Evolutionary conservation across 208 protist genomes (phyloP), one percentile per base, ranked within the genome.

Genomic region (Strigomonas culicis): DNA sequence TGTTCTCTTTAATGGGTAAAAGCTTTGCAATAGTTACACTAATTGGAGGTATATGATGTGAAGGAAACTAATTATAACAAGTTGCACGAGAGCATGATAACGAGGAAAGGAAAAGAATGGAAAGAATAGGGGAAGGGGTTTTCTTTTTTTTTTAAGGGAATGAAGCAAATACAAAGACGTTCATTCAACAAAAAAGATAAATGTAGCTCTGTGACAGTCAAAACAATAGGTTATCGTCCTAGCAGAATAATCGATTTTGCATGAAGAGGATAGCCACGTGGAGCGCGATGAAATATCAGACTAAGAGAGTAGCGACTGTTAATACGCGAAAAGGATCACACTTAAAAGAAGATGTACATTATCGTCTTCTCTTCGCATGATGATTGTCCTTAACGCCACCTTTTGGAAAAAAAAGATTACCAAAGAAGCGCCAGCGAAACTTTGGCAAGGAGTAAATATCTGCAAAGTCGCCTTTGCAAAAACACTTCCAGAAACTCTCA

Each of bases 391-490:
- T 28, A 21, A 11, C 31, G 3, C 31, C 21, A 13, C 21, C n/a
- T n/a, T 55, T 55, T 13, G 49, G 7, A 27, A 13, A 13, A 55
- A 55, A 55, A 7, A 55, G n/a, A 24, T 19, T 7, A 55, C 49
- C 8, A 22, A 24, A 55, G 25, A 55, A 55, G 8, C 27, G 7
- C 49, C 49, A 55, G 10, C 24, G 8, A 55, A 55, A 19, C n/a
- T 55, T 55, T 55, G 84, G 84, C 43, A 94, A 80, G 53, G 75
- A 72, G 55, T 94, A 94, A 8, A 80, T 77, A 19, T 70, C 81
- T 3, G 60, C 47, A 24, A 94, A 80, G 51, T 91, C 70, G 1
- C 80, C 84, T 27, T 59, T 31, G 22, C 69, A 72, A 49, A 94
- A 74, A n/a, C 77, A 71, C n/a, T 64, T 60, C 84, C 88, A 94